A percentile compares a stretch with the other conserved stretches of the same genome.
Conservation (phyloP, 225 moss, liverwort and hornwort genomes). For the Bryoerythrophyllum caledonicum region DNA sequence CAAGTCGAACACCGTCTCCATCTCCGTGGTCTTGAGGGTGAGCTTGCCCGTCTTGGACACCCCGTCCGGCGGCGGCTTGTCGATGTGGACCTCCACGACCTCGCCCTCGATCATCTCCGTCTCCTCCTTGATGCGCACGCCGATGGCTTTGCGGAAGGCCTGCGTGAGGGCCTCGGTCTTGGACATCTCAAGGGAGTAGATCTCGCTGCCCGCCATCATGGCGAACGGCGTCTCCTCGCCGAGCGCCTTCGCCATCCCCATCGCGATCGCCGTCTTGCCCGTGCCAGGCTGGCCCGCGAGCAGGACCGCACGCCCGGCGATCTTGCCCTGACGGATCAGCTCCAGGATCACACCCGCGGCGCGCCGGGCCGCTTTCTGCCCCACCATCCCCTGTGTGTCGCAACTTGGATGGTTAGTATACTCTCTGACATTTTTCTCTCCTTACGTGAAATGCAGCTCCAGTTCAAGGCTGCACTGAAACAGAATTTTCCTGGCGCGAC, state of each 20-base stretch:
- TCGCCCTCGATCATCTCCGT: constrained; percentile 91
- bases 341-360: constrained; percentile 83
- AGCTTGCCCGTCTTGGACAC: constrained; percentile 64
- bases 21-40: constrained; percentile 82
- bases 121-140: constrained; percentile 82
- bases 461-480: too few species aligned
- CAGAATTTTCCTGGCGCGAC: too few species aligned
- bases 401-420: too few species aligned
- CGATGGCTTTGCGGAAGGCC: constrained; percentile 77
- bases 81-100: constrained; percentile 72
- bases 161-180: constrained; percentile 84
- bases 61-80: constrained; percentile 54
- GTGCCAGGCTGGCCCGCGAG: constrained; percentile 82
- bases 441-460: too few species aligned
- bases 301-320: constrained; percentile 72
- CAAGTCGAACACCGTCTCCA: constrained; percentile 80
- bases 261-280: constrained; percentile 82
- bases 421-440: too few species aligned
- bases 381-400: constrained; percentile 70
- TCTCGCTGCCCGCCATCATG: constrained; percentile 91
- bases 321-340: constrained; percentile 71
- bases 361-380: constrained; percentile 72
- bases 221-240: constrained; percentile 91
- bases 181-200: constrained; percentile 86
- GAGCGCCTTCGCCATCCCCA: constrained; percentile 86